These are phyloP conservation scores for Fusarium nematophilum DNA, from an alignment of 2,329 filamentous ascomycete species.

Conservation along the genomic window DNA sequence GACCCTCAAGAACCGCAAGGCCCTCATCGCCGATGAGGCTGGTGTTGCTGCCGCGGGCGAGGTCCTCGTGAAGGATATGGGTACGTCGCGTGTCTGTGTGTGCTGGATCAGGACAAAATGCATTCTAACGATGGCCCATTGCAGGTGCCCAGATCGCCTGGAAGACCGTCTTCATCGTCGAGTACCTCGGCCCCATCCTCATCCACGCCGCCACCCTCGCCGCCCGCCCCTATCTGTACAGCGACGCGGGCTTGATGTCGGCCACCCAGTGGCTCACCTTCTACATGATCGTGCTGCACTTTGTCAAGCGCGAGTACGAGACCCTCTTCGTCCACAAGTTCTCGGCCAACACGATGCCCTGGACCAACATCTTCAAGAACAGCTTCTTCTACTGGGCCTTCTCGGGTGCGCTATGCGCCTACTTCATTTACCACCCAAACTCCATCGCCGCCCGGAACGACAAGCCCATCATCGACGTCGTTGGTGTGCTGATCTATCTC, in stretches of 20 bases:
- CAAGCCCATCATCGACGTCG: conserved; percentile 66
- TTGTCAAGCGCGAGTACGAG: conserved; percentile 94
- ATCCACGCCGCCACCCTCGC: conserved; percentile 82
- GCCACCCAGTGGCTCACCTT: conserved; percentile 79
- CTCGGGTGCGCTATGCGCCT: conserved; percentile 82
- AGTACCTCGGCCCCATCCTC: conserved; percentile 91
- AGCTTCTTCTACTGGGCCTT: conserved; percentile 92
- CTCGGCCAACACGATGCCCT: conserved; percentile 93
- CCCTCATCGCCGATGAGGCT: conserved; percentile 60
- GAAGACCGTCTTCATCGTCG: conserved; percentile 93
- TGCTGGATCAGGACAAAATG: background rate
- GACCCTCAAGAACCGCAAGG: conserved; percentile 71
- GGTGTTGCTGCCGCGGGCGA: conserved; percentile 62
- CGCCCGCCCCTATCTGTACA: conserved; percentile 73
- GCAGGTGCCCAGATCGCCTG: conserved; percentile 89
- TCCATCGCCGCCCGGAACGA: conserved; percentile 71
- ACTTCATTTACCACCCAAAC: conserved; percentile 84
- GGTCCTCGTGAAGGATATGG: conserved; percentile 92
- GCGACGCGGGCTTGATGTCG: conserved; percentile 63
- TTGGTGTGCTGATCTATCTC: conserved; percentile 77
- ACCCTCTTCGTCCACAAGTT: conserved; percentile 96
- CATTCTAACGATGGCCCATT: conserved; percentile 12
- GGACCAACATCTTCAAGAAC: conserved; percentile 93
- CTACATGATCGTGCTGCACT: conserved; percentile 82
- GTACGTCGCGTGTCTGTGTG: conserved; percentile 60